phyloP scores from a whole-genome alignment of 305 asterid genomes.

The Fraxinus dipetala region DNA sequence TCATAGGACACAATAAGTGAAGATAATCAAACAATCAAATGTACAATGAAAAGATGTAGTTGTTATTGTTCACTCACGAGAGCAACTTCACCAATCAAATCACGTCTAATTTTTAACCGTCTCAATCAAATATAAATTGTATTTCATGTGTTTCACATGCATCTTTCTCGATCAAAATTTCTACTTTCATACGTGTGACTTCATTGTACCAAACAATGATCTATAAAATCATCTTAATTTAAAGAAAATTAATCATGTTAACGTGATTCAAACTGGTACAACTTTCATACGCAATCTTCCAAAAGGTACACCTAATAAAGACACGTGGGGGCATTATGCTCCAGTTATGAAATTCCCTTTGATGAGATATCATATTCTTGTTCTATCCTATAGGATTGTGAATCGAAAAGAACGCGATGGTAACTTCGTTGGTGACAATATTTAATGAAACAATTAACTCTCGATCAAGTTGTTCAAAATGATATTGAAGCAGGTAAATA shows the following conservation, averaged over 20 bases:
- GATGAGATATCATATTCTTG: not conserved
- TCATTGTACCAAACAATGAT: not conserved
- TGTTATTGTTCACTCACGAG: not conserved
- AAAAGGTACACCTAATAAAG: not conserved
- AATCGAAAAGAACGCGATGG: not conserved
- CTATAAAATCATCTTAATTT: too few relatives aligned
- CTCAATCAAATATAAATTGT: not conserved
- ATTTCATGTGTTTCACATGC: not conserved
- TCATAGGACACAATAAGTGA: too few relatives aligned
- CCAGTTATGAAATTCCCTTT: not conserved
- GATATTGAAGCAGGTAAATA: too few relatives aligned
- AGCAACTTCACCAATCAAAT: not conserved
- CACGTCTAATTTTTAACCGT: not conserved
- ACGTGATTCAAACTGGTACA: not conserved
- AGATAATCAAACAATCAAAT: not conserved
- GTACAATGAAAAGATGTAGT: not conserved
- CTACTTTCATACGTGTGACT: not conserved
- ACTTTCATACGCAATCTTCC: not conserved
- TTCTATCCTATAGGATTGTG: not conserved
- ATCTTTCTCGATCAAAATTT: not conserved
- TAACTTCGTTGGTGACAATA: too few relatives aligned
- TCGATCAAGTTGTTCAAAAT: too few relatives aligned
- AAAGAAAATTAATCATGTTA: not conserved
- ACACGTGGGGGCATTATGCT: not conserved
- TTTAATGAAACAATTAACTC: too few relatives aligned